Conservation (phyloP, 108 stramenopile genomes). For the Skeletonema tropicum region DNA sequence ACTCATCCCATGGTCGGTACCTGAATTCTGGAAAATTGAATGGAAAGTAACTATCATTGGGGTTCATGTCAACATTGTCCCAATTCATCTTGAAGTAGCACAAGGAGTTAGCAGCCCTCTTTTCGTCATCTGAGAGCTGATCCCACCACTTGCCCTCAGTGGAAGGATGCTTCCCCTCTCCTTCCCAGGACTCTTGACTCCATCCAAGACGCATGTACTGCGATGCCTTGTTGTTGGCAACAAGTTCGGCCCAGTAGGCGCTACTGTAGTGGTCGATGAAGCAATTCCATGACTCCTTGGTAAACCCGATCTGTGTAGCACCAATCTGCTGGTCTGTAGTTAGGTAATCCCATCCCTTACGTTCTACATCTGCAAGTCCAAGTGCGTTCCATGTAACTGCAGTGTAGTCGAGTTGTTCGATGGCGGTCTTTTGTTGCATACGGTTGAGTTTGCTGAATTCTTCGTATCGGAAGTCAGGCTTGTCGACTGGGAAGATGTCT, state of each 20-base stretch:
- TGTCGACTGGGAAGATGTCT: slow-evolving; percentile 19
- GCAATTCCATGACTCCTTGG: slow-evolving; percentile 49
- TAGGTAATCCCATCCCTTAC: slow-evolving; percentile 28
- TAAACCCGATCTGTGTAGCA: slow-evolving; percentile 38
- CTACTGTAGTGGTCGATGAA: slow-evolving; percentile 39
- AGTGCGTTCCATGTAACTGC: slow-evolving; percentile 42
- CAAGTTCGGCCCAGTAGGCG: slow-evolving; percentile 1
- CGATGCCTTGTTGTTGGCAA: neutral
- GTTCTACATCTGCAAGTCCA: slow-evolving; percentile 25
- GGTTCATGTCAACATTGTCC: slow-evolving; percentile 48
- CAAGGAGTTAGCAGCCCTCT: slow-evolving; percentile 35
- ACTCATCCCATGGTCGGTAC: slow-evolving; percentile 43
- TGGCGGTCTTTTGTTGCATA: slow-evolving; percentile 27
- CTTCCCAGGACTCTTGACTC: slow-evolving; percentile 42
- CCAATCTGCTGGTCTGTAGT: slow-evolving; percentile 25
- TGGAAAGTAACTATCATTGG: slow-evolving; percentile 41
- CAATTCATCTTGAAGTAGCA: slow-evolving; percentile 61
- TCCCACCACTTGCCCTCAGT: slow-evolving; percentile 51
- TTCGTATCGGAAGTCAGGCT: slow-evolving; percentile 30
- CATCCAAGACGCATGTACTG: slow-evolving; percentile 39
- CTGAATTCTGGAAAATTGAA: slow-evolving; percentile 42
- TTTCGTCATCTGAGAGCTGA: slow-evolving; percentile 31
- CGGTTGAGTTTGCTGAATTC: slow-evolving; percentile 29
- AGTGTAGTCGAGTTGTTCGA: slow-evolving; percentile 31
- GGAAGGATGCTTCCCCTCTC: slow-evolving; percentile 6